phyloP scores from a whole-genome alignment of 1,284 basidiomycete species.

The Rhodotorula sp. region DNA sequence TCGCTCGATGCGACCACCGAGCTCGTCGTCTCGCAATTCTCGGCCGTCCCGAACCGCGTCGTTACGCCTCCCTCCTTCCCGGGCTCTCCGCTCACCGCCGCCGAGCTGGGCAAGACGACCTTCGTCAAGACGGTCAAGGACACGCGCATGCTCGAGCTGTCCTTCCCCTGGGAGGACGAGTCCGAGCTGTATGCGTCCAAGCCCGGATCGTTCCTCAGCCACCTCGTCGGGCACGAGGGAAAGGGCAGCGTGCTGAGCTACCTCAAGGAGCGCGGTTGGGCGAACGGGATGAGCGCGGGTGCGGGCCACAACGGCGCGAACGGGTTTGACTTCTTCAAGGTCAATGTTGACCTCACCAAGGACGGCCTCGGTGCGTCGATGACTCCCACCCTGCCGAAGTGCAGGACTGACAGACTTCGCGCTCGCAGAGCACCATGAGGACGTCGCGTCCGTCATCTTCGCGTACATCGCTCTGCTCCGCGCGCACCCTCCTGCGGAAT shows the following conservation, averaged over 20 bases:
- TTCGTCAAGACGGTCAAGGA: constrained; percentile 89
- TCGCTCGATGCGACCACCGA: constrained; percentile 75
- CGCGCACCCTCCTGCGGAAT: constrained; percentile 65
- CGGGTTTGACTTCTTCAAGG: constrained; percentile 88
- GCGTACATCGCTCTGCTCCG: constrained; percentile 85
- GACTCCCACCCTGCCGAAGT: not conserved
- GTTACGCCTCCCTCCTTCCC: constrained; percentile 65
- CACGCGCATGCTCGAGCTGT: constrained; percentile 81
- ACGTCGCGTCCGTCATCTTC: constrained; percentile 72
- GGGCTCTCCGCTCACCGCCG: constrained; percentile 64
- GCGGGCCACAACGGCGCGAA: constrained; percentile 65
- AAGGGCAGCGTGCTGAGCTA: constrained; percentile 89
- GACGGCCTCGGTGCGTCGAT: constrained; percentile 66
- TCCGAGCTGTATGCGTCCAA: constrained; percentile 64
- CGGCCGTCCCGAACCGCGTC: constrained; percentile 70
- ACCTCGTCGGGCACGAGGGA: constrained; percentile 95
- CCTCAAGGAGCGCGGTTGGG: constrained; percentile 90
- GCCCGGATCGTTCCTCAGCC: constrained; percentile 77
- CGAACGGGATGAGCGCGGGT: constrained; percentile 74
- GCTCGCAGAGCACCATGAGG: constrained; percentile 69
- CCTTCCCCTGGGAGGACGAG: constrained; percentile 70
- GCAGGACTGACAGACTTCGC: too few species aligned
- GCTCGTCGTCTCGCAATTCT: constrained; percentile 73
- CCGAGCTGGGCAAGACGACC: constrained; percentile 63
- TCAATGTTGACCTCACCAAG: constrained; percentile 76